Percentiles rank a stretch among this genome's conserved stretches.
These are phyloP conservation scores for Hyphodiscus hymeniophilus DNA, from an alignment of 495 filamentous ascomycete genomes.

Conservation along the genomic window DNA sequence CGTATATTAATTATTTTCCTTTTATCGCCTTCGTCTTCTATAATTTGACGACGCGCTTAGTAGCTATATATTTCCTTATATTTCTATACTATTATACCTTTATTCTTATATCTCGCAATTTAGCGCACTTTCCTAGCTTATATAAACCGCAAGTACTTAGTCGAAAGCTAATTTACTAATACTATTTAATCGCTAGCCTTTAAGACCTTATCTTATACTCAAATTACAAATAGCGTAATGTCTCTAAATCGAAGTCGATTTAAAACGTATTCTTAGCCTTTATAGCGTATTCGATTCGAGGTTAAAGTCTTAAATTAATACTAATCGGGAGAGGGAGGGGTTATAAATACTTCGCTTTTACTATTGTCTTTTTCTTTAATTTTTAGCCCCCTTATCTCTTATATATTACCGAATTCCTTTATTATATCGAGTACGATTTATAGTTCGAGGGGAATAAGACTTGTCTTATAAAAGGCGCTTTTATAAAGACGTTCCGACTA, in stretches of 20 bases:
- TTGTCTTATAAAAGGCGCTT: background rate
- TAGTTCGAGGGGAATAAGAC: background rate
- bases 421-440: background rate
- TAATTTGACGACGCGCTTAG: background rate
- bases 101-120: background rate
- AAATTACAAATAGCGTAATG: too few relatives aligned
- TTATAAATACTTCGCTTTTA: background rate
- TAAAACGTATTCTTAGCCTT: too few relatives aligned
- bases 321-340: background rate
- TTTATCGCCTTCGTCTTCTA: background rate
- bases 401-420: background rate
- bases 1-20: conserved; percentile 1
- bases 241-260: too few relatives aligned
- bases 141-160: background rate
- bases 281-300: too few relatives aligned
- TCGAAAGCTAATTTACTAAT: too few relatives aligned
- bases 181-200: too few relatives aligned
- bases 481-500: background rate
- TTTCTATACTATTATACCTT: background rate
- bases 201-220: too few relatives aligned
- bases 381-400: background rate
- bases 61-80: conserved; percentile 2
- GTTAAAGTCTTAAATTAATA: too few relatives aligned
- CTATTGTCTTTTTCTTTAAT: background rate
- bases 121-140: background rate